Conservation (phyloP, 2,329 filamentous ascomycete genomes). For the Fusarium solani-melongenae region DNA sequence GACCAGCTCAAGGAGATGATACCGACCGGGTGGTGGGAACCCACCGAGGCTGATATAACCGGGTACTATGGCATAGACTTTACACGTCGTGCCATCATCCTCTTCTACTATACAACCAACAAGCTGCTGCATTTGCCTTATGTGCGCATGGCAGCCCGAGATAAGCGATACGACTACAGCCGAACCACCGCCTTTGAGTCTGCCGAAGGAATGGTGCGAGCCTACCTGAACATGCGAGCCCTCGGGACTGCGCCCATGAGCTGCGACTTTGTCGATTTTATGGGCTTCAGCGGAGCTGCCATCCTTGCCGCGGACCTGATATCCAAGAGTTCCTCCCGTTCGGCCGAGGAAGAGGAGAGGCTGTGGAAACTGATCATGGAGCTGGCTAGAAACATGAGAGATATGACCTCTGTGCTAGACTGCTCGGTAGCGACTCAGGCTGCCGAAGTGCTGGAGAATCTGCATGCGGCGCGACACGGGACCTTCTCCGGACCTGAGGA, state of each 20-base stretch:
- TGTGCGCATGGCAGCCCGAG: slow-evolving; percentile 52
- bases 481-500: not conserved
- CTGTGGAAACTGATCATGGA: not conserved
- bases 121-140: slow-evolving; percentile 59
- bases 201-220: slow-evolving; percentile 52
- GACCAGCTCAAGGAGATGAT: slow-evolving; percentile 53
- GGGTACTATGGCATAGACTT: slow-evolving; percentile 14
- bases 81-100: slow-evolving; percentile 48
- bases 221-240: slow-evolving; percentile 43
- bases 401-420: not conserved
- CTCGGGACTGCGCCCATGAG: slow-evolving; percentile 39
- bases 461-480: slow-evolving; percentile 13
- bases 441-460: slow-evolving; percentile 9
- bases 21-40: slow-evolving; percentile 19
- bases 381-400: not conserved
- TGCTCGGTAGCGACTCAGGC: slow-evolving; percentile 8
- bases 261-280: slow-evolving; percentile 60
- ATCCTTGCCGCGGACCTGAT: slow-evolving; percentile 56
- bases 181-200: slow-evolving; percentile 53
- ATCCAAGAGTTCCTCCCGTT: slow-evolving; percentile 11
- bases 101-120: slow-evolving; percentile 52
- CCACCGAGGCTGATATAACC: not conserved
- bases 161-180: slow-evolving; percentile 52
- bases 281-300: slow-evolving; percentile 58
- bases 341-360: slow-evolving; percentile 4